These are phyloP conservation scores for Entonaema liquescens DNA, from an alignment of 495 filamentous ascomycete genomes.

Conservation along the genomic window DNA sequence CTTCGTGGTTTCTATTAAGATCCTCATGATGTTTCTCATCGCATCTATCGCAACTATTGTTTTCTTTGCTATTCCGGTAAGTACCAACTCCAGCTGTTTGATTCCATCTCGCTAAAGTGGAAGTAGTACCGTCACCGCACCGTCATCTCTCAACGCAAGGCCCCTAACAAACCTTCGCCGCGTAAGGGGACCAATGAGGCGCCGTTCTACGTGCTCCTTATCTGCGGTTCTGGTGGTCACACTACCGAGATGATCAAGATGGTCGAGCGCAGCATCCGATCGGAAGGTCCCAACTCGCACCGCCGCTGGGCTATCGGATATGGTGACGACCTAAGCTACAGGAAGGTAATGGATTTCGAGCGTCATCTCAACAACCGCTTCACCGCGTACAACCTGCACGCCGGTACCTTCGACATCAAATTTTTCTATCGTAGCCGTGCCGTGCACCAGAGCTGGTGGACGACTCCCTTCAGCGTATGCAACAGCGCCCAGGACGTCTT, in stretches of 20 bases:
- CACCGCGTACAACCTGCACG: conserved; percentile 20
- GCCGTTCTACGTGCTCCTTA: conserved; percentile 74
- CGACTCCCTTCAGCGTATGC: conserved; percentile 64
- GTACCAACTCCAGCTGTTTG: background rate
- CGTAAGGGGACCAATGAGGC: background rate
- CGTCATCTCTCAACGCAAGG: background rate
- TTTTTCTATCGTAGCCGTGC: conserved; percentile 74
- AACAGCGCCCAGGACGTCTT: conserved; percentile 66
- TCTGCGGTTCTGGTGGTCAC: conserved; percentile 93
- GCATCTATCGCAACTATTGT: conserved; percentile 11
- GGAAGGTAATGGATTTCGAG: conserved; percentile 50
- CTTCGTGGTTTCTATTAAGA: background rate
- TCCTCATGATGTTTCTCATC: conserved; percentile 16
- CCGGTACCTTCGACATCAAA: conserved; percentile 63
- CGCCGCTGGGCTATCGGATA: conserved; percentile 83
- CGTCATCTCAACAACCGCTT: conserved; percentile 37
- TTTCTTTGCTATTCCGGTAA: conserved; percentile 39
- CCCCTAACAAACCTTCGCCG: background rate
- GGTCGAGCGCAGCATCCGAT: conserved; percentile 61
- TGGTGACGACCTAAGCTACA: conserved; percentile 75
- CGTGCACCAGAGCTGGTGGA: conserved; percentile 80
- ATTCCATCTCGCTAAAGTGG: conserved; percentile 4
- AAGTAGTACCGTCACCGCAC: conserved; percentile 11
- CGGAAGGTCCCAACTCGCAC: conserved; percentile 59
- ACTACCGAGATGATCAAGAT: conserved; percentile 92